Evolutionary conservation across 1,284 basidiomycete species (phyloP).

Genomic region (Cutaneotrichosporon spelunceum): DNA sequence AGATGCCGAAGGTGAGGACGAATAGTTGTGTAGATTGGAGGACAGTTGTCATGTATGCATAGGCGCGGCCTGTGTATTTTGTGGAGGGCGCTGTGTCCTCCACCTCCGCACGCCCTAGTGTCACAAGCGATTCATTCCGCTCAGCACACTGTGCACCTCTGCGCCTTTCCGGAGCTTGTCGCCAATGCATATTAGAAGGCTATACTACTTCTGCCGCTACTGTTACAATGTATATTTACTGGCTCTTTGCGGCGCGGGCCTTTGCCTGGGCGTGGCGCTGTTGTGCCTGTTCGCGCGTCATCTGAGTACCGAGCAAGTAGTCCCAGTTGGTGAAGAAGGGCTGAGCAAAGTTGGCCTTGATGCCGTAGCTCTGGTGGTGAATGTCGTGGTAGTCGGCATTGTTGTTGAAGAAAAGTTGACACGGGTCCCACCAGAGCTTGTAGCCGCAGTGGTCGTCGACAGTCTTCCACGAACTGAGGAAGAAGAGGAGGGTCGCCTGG

Average conservation of each 20-base stretch:
- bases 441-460: slow-evolving; percentile 98
- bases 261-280: slow-evolving; percentile 6
- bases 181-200: slow-evolving; percentile 3
- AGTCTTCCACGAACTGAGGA: slow-evolving; percentile 83
- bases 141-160: background rate
- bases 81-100: background rate
- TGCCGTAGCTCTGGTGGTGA: slow-evolving; percentile 88
- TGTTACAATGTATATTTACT: slow-evolving; percentile 14
- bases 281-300: slow-evolving; percentile 46
- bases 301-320: slow-evolving; percentile 48
- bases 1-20: slow-evolving; percentile 35
- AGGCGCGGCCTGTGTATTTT: background rate
- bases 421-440: slow-evolving; percentile 78
- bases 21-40: slow-evolving; percentile 14
- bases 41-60: slow-evolving; percentile 12
- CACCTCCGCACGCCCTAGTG: background rate
- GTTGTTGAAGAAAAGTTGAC: slow-evolving; percentile 84
- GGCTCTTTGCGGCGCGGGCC: slow-evolving; percentile 2
- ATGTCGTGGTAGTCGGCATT: slow-evolving; percentile 98
- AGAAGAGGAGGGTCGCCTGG: slow-evolving; percentile 81
- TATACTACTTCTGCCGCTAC: slow-evolving; percentile 1
- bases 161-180: background rate
- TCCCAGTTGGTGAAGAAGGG: slow-evolving; percentile 68
- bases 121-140: background rate
- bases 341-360: slow-evolving; percentile 94